Conservation (phyloP, 2,329 filamentous ascomycete species). For the Orbilia blumenaviensis region DNA sequence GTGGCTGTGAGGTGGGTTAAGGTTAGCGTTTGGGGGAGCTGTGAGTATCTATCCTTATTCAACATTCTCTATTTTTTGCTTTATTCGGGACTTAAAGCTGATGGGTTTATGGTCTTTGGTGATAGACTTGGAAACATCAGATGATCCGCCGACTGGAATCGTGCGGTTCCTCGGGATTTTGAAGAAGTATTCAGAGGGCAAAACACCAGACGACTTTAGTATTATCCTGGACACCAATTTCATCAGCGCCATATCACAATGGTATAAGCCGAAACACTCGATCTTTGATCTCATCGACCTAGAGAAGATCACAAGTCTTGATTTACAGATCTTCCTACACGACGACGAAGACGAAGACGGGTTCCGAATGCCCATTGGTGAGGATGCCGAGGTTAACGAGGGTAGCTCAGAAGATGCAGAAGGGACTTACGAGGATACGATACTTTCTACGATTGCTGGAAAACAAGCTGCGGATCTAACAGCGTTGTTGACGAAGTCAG, state of each 20-base stretch:
- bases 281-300: slow-evolving; percentile 41
- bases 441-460: background rate
- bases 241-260: slow-evolving; percentile 23
- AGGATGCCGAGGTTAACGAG: background rate
- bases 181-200: slow-evolving; percentile 29
- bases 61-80: background rate
- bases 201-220: slow-evolving; percentile 20
- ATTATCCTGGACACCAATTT: slow-evolving; percentile 34
- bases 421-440: background rate
- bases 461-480: slow-evolving; percentile 28
- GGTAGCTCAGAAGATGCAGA: background rate
- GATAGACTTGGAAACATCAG: slow-evolving; percentile 34
- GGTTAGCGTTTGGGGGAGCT: slow-evolving; percentile 45
- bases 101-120: background rate
- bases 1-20: slow-evolving; percentile 36
- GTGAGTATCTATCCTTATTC: slow-evolving; percentile 16
- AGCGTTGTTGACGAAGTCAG: background rate
- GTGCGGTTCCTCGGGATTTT: slow-evolving; percentile 27
- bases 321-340: slow-evolving; percentile 25
- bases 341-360: slow-evolving; percentile 12
- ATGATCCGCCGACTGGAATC: slow-evolving; percentile 19
- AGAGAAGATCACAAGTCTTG: slow-evolving; percentile 30
- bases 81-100: background rate
- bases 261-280: slow-evolving; percentile 19
- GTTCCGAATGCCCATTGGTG: background rate